Conservation (phyloP, 2,329 filamentous ascomycete genomes). For the Nigrospora sphaerica region DNA sequence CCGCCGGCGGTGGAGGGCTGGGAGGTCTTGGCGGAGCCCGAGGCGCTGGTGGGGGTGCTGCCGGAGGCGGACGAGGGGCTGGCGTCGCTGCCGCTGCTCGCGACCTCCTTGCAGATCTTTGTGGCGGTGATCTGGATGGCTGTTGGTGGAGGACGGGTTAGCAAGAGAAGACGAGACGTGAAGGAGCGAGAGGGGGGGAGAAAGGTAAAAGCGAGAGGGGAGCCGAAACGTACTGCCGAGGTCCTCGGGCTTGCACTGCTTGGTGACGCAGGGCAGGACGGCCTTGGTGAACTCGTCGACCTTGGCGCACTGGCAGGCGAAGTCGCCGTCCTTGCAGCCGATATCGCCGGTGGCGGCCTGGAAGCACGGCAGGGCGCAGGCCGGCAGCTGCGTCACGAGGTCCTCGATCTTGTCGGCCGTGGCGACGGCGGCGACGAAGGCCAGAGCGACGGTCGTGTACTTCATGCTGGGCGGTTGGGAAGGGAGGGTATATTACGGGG, state of each 20-base stretch:
- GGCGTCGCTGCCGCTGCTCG: constrained; percentile 7
- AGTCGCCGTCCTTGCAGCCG: constrained; percentile 22
- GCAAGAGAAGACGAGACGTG: not conserved
- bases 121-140: constrained; percentile 7
- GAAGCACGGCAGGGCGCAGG: constrained; percentile 27
- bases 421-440: constrained; percentile 10
- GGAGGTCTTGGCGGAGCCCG: constrained; percentile 6
- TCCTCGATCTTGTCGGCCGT: constrained; percentile 9
- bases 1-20: constrained; percentile 9
- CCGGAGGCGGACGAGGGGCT: constrained; percentile 7
- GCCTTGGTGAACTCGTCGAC: constrained; percentile 21
- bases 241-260: constrained; percentile 22
- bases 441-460: constrained; percentile 8
- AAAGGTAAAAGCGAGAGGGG: not conserved
- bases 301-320: constrained; percentile 26
- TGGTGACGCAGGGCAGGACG: constrained; percentile 26
- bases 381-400: constrained; percentile 18
- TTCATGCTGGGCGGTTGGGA: constrained; percentile 8
- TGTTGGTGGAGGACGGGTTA: constrained; percentile 3
- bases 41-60: constrained; percentile 1
- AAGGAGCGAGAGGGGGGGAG: not conserved
- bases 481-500: not conserved
- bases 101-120: constrained; percentile 9
- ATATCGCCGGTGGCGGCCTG: constrained; percentile 14
- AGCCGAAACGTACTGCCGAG: constrained; percentile 19